Base-by-base conservation (phyloP, 2,329 filamentous ascomycete genomes). In the Colletotrichum navitas region DNA sequence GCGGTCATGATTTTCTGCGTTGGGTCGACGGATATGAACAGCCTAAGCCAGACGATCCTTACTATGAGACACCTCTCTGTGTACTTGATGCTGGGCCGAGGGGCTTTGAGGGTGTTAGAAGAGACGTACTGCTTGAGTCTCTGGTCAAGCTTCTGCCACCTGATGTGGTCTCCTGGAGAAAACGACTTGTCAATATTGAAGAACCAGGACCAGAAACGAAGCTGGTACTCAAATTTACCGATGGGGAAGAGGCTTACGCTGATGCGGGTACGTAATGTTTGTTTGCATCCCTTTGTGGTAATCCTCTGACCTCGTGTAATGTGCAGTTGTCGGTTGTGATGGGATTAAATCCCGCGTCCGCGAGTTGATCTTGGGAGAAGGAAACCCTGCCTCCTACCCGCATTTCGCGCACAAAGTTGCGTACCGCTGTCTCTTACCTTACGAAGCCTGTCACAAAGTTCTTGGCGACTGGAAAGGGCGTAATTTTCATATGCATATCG, bases 291-390 rank as follows among this genome's bases (percentile, higher is more conserved):
- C n/a, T n/a, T n/a, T n/a, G n/a, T n/a, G n/a, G 49, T 2, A 54
- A 2, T 24, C 7, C 10, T 18, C 49, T 54, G 26, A 54, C 49
- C 29, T 14, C 21, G 3, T 32, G 32, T 32, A 18, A 26, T 21
- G 26, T 12, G 24, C 11, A 59, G 56, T 90, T 0, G 81, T 92
- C 80, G 72, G 87, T 1, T 90, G 88, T 74, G 89, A 91, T 77
- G 89, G 89, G 0, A 88, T 91, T 75, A 79, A 78, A 68, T 79
- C 80, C 3, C 79, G 41, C 16, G 56, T 59, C 39, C 56, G 56
- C 14, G 29, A 59, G 26, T 12, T 45, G 7, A 39, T 59, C 6
- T 6, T 59, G 3, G 56, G 56, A 0, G 32, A 55, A 21, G 56
- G 34, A 5, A 59, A 29, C 5, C 56, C 56, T 1, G 56, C 56